These are phyloP conservation scores for Fragaria iinumae DNA, from an alignment of 306 rosid genomes.

Conservation along the genomic window DNA sequence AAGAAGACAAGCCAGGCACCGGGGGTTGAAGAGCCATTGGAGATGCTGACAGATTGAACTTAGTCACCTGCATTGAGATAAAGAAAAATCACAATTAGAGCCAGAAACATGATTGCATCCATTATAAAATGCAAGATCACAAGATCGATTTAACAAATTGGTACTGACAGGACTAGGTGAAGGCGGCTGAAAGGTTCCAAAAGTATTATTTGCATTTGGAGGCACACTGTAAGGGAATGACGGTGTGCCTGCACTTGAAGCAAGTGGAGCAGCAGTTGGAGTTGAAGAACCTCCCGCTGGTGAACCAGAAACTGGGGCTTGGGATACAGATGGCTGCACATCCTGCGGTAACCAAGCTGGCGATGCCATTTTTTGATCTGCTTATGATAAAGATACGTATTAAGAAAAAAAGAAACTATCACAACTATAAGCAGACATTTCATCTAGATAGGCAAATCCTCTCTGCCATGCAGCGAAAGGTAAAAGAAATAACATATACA, in stretches of 20 bases:
- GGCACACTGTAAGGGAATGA: conserved; percentile 20
- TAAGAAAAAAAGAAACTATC: neutral
- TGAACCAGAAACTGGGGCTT: neutral
- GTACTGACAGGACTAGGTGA: conserved; percentile 39
- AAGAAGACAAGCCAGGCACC: conserved; percentile 38
- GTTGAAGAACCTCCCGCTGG: conserved; percentile 8
- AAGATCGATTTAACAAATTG: neutral
- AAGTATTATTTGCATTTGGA: conserved; percentile 5
- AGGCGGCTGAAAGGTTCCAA: conserved; percentile 32
- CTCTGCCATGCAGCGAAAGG: neutral
- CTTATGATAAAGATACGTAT: neutral
- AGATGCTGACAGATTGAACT: conserved; percentile 27
- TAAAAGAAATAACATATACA: neutral
- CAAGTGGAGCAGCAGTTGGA: neutral
- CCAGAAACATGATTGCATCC: neutral
- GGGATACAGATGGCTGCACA: conserved; percentile 27
- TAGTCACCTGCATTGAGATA: conserved; percentile 34
- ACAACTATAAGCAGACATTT: neutral
- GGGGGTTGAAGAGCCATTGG: conserved; percentile 43
- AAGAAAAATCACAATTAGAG: neutral
- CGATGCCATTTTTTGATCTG: conserved; percentile 50
- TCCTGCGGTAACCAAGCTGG: conserved; percentile 53
- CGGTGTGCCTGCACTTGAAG: conserved; percentile 7
- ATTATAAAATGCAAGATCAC: neutral
- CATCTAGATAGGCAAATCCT: neutral